Evolutionary conservation across 805 yeast species (phyloP).

Genomic region (Pichia paraexigua): DNA sequence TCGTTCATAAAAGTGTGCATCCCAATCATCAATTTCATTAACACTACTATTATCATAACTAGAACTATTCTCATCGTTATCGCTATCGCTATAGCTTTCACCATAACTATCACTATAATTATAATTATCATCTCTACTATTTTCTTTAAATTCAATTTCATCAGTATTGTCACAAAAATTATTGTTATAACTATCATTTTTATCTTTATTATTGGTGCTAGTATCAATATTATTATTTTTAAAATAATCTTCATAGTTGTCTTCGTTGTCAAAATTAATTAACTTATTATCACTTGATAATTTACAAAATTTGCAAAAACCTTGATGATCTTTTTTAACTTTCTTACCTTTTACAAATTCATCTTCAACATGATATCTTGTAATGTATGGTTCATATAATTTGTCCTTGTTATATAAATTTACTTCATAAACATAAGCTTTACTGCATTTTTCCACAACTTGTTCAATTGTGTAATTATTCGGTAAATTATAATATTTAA

Average conservation of each 20-base stretch:
- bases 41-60: no score
- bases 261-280: no score
- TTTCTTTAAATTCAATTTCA: no score
- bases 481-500: slow-evolving; percentile 2
- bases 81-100: no score
- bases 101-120: no score
- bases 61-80: no score
- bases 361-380: slow-evolving; percentile 5
- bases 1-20: slow-evolving; percentile 10
- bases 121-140: no score
- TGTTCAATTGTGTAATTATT: not conserved
- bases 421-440: slow-evolving; percentile 5
- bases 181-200: no score
- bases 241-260: no score
- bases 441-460: slow-evolving; percentile 2
- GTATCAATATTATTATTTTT: no score
- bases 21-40: not conserved
- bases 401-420: slow-evolving; percentile 1
- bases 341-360: slow-evolving; percentile 1
- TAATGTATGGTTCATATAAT: slow-evolving; percentile 7
- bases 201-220: no score
- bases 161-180: no score
- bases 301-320: slow-evolving; percentile 7
- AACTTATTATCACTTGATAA: not conserved
- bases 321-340: slow-evolving; percentile 8